Conservation (phyloP, 192 early-diverging fungal genomes). For the Coemansia nantahalensis region DNA sequence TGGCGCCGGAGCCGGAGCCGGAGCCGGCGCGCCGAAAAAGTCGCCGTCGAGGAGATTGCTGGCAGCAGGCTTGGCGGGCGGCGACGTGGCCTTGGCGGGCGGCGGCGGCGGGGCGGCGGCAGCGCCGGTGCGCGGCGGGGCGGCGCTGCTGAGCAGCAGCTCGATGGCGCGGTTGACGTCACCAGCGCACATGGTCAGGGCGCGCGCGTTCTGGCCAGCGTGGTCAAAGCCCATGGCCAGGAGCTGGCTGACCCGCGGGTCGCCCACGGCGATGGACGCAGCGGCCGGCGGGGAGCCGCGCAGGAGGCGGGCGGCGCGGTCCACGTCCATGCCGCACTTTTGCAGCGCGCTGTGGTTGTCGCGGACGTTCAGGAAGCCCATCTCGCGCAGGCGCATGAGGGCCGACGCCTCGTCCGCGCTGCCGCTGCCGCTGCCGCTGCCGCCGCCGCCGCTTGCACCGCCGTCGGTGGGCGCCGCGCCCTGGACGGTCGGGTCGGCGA, state of each 20-base stretch:
- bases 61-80: neutral
- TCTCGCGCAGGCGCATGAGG: constrained; percentile 56
- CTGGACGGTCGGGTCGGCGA: constrained; percentile 31
- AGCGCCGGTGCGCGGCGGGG: constrained; percentile 22
- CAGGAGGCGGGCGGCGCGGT: constrained; percentile 69
- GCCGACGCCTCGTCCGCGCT: constrained; percentile 29
- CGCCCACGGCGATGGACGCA: constrained; percentile 18
- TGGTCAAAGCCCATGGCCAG: constrained; percentile 77
- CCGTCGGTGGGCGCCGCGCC: constrained; percentile 6
- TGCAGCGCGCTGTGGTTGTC: constrained; percentile 67
- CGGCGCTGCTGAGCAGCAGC: constrained; percentile 48
- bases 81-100: constrained; percentile 9
- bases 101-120: constrained; percentile 1
- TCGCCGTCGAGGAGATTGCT: constrained; percentile 26
- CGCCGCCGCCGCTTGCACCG: constrained; percentile 11
- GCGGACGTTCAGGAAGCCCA: constrained; percentile 83
- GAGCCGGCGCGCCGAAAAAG: constrained; percentile 18
- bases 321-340: constrained; percentile 68
- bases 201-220: constrained; percentile 60
- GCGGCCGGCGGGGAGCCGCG: constrained; percentile 50
- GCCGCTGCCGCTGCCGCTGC: neutral
- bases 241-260: constrained; percentile 62
- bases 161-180: constrained; percentile 73
- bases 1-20: neutral
- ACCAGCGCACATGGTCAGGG: constrained; percentile 68